These are phyloP conservation scores for Allomyces macrogynus DNA, from an alignment of 192 early-diverging fungal genomes.

Conservation along the genomic window DNA sequence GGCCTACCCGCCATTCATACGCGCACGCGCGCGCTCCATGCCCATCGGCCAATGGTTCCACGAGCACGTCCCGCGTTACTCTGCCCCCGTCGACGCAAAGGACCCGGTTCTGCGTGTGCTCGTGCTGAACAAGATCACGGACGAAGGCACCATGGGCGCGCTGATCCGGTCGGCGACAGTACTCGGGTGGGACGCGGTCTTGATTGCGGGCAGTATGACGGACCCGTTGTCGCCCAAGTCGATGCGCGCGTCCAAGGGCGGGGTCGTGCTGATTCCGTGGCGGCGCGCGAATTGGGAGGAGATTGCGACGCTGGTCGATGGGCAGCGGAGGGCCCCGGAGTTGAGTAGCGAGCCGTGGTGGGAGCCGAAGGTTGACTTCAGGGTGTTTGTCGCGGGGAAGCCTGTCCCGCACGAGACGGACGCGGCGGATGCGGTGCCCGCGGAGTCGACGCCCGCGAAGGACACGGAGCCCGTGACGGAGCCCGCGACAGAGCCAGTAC, in stretches of 20 bases:
- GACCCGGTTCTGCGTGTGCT: neutral
- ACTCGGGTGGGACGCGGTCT: neutral
- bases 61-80: too few relatives aligned
- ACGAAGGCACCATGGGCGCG: neutral
- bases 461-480: too few relatives aligned
- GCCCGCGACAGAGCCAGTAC: neutral
- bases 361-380: neutral
- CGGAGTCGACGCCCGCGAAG: too few relatives aligned
- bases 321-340: neutral
- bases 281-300: neutral
- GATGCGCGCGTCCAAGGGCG: neutral
- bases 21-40: too few relatives aligned
- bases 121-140: neutral
- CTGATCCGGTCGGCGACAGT: neutral
- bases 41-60: too few relatives aligned
- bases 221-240: neutral
- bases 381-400: too few relatives aligned
- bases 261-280: neutral
- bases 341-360: neutral
- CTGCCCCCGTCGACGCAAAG: too few relatives aligned
- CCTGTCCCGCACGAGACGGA: too few relatives aligned
- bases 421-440: too few relatives aligned
- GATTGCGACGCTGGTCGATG: neutral
- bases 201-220: neutral
- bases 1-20: too few relatives aligned